Percentiles rank a stretch among this genome's conserved stretches.
phyloP scores from a whole-genome alignment of 2,329 filamentous ascomycete species.

The Fusarium globosum region DNA sequence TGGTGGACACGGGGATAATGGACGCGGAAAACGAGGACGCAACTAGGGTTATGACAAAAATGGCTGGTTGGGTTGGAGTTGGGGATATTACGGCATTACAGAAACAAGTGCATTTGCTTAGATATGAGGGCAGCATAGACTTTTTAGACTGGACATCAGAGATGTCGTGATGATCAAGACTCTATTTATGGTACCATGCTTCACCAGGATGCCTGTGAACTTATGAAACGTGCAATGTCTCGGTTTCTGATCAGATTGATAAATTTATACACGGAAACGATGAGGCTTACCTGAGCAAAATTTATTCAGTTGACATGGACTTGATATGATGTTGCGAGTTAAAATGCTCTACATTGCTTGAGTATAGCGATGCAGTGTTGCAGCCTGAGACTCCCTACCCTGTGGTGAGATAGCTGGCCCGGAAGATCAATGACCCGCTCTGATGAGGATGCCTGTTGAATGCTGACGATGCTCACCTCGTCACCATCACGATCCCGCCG shows the following conservation, averaged over 20 bases:
- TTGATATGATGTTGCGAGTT: not conserved
- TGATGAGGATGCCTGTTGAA: no score
- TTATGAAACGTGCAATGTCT: no score
- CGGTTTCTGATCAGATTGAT: fast-evolving
- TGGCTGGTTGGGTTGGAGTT: slow-evolving; percentile 5
- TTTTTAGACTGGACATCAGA: slow-evolving; percentile 9
- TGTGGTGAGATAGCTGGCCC: not conserved
- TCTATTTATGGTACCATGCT: not conserved
- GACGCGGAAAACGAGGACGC: slow-evolving; percentile 21
- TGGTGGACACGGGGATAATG: slow-evolving; percentile 11
- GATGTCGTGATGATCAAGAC: not conserved
- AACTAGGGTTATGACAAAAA: not conserved
- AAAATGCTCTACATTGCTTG: not conserved
- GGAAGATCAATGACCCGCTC: not conserved
- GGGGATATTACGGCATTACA: slow-evolving; percentile 13
- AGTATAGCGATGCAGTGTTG: not conserved
- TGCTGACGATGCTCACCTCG: not conserved
- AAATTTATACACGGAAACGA: fast-evolving
- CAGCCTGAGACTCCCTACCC: not conserved
- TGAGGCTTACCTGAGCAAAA: fast-evolving
- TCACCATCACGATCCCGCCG: not conserved
- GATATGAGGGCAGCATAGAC: slow-evolving; percentile 15
- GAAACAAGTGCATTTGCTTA: not conserved
- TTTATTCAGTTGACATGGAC: fast-evolving
- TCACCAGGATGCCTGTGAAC: no score